These are phyloP conservation scores for Tuber umbilicatum DNA, from an alignment of 495 filamentous ascomycete species.

Conservation along the genomic window DNA sequence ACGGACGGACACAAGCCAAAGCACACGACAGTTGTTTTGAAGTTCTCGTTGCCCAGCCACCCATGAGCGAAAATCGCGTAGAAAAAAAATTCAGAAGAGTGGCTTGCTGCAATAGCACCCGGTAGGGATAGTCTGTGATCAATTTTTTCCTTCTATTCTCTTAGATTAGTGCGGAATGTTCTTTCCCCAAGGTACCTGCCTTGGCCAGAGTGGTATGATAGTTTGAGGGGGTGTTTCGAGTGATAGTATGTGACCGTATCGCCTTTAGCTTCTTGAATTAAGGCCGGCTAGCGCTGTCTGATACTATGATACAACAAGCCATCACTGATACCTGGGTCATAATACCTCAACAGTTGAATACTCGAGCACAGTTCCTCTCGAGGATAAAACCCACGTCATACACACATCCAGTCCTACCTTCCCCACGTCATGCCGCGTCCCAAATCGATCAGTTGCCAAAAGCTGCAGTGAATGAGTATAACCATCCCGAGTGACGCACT, in stretches of 20 bases:
- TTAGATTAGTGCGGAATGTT: too few relatives aligned
- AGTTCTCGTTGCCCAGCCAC: too few relatives aligned
- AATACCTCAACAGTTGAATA: not conserved
- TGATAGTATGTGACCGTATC: not conserved
- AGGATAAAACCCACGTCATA: not conserved
- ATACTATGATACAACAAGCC: not conserved
- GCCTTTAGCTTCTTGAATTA: not conserved
- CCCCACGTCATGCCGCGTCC: not conserved
- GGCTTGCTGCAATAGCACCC: too few relatives aligned
- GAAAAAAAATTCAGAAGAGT: too few relatives aligned
- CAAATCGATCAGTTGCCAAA: not conserved
- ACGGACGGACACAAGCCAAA: too few relatives aligned
- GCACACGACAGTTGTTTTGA: too few relatives aligned
- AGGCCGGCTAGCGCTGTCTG: not conserved
- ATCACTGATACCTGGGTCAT: not conserved
- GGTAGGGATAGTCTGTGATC: too few relatives aligned
- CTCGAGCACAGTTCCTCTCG: too few relatives aligned
- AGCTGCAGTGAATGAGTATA: not conserved
- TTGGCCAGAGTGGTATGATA: too few relatives aligned
- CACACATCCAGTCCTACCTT: not conserved
- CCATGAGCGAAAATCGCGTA: too few relatives aligned
- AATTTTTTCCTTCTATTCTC: too few relatives aligned
- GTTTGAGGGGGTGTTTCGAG: not conserved
- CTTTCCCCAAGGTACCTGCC: too few relatives aligned
- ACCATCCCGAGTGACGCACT: not conserved